Base-by-base conservation (phyloP, 495 filamentous ascomycete genomes). In the Aspergillus saccharolyticus region DNA sequence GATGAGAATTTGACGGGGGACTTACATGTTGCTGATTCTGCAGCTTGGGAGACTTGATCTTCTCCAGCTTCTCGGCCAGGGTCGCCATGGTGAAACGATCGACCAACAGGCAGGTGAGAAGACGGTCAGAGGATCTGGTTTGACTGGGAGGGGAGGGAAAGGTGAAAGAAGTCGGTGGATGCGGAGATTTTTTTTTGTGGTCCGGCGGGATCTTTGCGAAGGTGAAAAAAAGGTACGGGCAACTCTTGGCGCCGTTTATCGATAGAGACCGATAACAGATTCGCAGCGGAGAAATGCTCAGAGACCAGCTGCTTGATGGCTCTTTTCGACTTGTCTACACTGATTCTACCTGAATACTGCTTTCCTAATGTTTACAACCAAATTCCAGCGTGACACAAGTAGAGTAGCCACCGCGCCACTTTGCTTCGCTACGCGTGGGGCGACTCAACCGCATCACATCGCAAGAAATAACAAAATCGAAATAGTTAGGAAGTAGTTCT, bases 31-130 rank as follows among this genome's bases (percentile, higher is more conserved):
- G 85, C 75, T 95, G 90, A 74, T 89, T 97, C 72, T 97, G 88
- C 63, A 96, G 85, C 76, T 96, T 96, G 24, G 94, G 94, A 70
- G 89, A 91, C 73, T 94, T 88, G 68, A 97, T 96, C 80, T 91
- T 96, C 71, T 93, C 89, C 65, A 98, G 82, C 80, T 89, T 95
- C 77, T 93, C 93, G 64, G 84, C 82, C 60, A 97, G 77, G 70
- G 90, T 88, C 83, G 89, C 83, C 69, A 77, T 80, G 70, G 58
- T 75, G 66, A 67, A 55, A 60, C 58, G 63, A 66, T 62, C 56
- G 61, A 67, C 67, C 66, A 18, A 66, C 66, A 56, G 64, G 62
- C 63, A 57, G 57, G 53, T 52, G 58, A 55, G 56, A 61, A 61
- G 53, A 39, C 17, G 45, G 52, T 55, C 55, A 54, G 53, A 44